Conservation (phyloP, 176 grass and related monocot genomes). For the Urochloa ruziziensis region DNA sequence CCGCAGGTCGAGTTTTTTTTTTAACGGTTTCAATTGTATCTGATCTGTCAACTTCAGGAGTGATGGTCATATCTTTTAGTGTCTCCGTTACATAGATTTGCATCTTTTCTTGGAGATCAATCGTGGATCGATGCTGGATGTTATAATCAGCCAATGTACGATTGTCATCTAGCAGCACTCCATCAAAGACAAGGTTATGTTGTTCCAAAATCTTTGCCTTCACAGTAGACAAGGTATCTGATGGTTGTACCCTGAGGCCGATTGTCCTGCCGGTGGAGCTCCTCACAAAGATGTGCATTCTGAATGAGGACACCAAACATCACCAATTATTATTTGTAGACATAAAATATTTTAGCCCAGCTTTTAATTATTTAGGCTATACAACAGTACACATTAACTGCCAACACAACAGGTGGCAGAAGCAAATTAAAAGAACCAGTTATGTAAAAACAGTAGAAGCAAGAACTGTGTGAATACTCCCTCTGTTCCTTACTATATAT, state of each 20-base stretch:
- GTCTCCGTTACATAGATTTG: background rate
- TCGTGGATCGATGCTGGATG: background rate
- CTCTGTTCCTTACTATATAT: too few species aligned
- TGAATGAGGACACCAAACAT: background rate
- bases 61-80: background rate
- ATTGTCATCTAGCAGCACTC: background rate
- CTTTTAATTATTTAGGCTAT: background rate
- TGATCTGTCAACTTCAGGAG: background rate
- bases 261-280: background rate
- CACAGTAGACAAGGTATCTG: background rate
- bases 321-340: background rate
- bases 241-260: background rate
- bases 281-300: slow-evolving; percentile 2
- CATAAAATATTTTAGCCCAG: background rate
- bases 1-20: too few species aligned
- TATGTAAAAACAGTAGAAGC: background rate
- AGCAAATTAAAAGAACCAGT: background rate
- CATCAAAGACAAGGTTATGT: background rate
- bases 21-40: background rate
- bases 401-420: background rate
- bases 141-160: background rate
- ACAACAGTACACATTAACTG: background rate
- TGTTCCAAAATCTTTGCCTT: background rate
- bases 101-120: background rate
- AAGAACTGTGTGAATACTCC: background rate